Evolutionary conservation across 257 asterid species (phyloP), one percentile per base, ranked within the genome.

Genomic region (Thymus quinquecostatus): DNA sequence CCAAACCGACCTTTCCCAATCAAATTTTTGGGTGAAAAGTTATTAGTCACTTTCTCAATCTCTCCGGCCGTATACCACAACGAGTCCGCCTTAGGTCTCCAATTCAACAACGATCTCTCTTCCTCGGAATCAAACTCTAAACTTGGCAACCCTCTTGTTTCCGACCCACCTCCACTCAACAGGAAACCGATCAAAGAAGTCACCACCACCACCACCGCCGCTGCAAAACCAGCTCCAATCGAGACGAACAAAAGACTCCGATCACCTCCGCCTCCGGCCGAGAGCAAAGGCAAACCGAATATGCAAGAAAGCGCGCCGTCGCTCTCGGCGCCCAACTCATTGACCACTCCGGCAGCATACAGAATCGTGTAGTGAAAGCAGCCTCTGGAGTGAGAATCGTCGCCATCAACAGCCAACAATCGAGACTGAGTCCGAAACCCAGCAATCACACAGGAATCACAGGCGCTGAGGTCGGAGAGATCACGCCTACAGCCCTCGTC

Each of bases 1-100:
- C 92, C 95, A 59, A 81, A 86, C 67, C 70, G 87, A 1, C 95
- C 92, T 70, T 67, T 60, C 2, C 95, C 92, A 8, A 86, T 74
- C 84, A 83, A 74, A 68, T 81, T 86, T 64, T 77, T 84, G 5
- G 47, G 59, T 0, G 95, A 82, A 70, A 88, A 86, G 12, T 30
- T 67, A 33, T 72, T 49, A 10, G 95, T 88, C 56, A 84, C 92
- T 43, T 55, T 77, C 75, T 88, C 87, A 34, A 88, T 88, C 28
- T 81, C 88, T 34, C 51, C 54, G 61, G 61, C 47, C 59, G 58
- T 62, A 62, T 82, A 88, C 84, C 83, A 68, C 6, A 78, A 6
- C 0, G 85, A 62, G 6, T 80, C 86, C 0, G 77, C 53, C 75
- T 74, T 82, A 1, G 90, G 87, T 61, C 85, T 78, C 93, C 90